Evolutionary conservation across 805 yeast species (phyloP), one percentile per base, ranked within the genome.

Genomic region (Maudiozyma pseudohumilis): DNA sequence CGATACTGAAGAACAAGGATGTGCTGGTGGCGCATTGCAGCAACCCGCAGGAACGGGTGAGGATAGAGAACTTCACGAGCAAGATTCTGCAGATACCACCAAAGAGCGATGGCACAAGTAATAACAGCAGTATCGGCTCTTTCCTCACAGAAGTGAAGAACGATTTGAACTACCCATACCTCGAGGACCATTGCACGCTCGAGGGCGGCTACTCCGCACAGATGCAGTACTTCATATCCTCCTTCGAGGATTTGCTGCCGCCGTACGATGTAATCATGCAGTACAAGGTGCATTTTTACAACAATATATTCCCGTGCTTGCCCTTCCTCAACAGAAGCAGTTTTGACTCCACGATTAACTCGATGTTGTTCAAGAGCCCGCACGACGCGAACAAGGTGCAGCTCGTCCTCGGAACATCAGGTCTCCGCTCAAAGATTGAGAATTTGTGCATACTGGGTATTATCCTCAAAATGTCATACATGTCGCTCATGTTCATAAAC

Each of bases 201-300:
- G 40, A 39, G 13, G 44, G 42, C 2, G 50, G 45, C 22, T 56
- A 55, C 32, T 57, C 64, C 1, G 44, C 40, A 8, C 34, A 49
- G 3, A 34, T 60, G n/a, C 42, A 39, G 29, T 35, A 41, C 1
- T 48, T 52, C 3, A 47, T 57, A 8, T 12, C 24, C 2, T 44
- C 42, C 5, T 41, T 54, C 21, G 55, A 54, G 39, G 22, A 29
- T 4, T 17, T 44, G 6, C 36, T 59, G 17, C 63, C 63, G 4
- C 55, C 60, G 24, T 36, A 45, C 8, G 38, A 36, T 4, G 40
- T 47, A 2, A 42, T 59, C 9, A 34, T 44, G 11, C 39, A 38
- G 8, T 55, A 54, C 37, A 59, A 55, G 32, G 29, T 36, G 6
- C 51, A 54, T 39, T 60, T 58, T 32, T 53, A 49, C 34, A 47